Conservation (phyloP, 441 rosid species). For the Aquilaria agallochum region DNA sequence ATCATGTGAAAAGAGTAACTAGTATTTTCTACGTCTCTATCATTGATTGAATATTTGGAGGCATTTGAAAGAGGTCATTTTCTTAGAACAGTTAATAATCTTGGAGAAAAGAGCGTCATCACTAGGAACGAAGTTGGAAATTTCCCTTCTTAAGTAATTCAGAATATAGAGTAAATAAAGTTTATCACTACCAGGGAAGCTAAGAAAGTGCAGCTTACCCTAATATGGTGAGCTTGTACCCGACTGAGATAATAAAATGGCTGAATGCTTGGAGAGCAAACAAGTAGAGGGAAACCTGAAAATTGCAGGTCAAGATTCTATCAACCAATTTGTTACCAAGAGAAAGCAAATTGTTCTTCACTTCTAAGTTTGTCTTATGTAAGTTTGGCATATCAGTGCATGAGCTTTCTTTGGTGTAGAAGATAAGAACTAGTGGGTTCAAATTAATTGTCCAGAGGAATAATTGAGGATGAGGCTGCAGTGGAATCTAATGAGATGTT, state of each 20-base stretch:
- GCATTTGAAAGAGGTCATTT: slow-evolving; percentile 29
- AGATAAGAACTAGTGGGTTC: neutral
- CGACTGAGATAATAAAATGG: neutral
- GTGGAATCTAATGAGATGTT: slow-evolving; percentile 15
- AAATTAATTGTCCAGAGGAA: slow-evolving; percentile 1
- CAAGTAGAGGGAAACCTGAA: neutral
- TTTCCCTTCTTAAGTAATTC: neutral
- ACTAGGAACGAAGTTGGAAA: slow-evolving; percentile 5
- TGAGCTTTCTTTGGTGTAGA: slow-evolving; percentile 4
- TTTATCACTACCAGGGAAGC: no score
- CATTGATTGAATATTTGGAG: slow-evolving; percentile 31
- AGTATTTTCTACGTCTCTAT: slow-evolving; percentile 30
- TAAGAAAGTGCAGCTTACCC: neutral
- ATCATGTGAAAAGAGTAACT: slow-evolving; percentile 29
- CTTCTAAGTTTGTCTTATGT: neutral
- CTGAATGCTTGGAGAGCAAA: no score
- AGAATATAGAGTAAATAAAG: no score
- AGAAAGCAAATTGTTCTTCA: neutral
- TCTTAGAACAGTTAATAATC: slow-evolving; percentile 33
- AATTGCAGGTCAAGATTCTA: neutral
- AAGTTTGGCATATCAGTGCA: neutral
- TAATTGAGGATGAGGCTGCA: slow-evolving; percentile 7
- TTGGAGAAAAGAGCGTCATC: slow-evolving; percentile 13
- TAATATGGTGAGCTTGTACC: neutral
- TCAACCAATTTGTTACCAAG: neutral